Percentiles rank a stretch among this genome's conserved stretches.
These are phyloP conservation scores for Carex myosuroides DNA, from an alignment of 176 grass and related monocot genomes.

Conservation along the genomic window DNA sequence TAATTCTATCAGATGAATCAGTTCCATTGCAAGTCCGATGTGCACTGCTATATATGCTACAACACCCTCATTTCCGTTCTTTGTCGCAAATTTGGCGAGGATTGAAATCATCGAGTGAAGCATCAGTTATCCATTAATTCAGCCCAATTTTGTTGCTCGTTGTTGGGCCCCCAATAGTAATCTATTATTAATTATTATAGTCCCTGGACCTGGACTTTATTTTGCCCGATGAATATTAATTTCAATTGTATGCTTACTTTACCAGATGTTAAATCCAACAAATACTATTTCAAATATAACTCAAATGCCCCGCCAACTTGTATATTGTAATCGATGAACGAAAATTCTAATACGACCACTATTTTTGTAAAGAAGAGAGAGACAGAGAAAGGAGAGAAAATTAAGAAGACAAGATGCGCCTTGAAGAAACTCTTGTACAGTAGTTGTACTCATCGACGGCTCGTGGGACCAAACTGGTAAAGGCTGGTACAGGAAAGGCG, in stretches of 20 bases:
- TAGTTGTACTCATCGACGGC: no score
- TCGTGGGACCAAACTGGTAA: no score
- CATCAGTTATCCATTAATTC: neutral
- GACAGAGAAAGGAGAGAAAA: neutral
- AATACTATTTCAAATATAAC: neutral
- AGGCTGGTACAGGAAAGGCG: no score
- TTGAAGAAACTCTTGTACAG: no score
- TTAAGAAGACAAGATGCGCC: neutral
- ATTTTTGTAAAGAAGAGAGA: neutral
- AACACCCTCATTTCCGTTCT: no score
- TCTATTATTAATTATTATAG: neutral
- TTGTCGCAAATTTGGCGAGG: no score
- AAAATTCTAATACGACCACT: neutral
- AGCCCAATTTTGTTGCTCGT: neutral
- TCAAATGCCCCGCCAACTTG: neutral
- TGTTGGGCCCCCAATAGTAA: neutral
- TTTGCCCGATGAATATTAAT: neutral
- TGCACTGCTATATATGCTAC: no score
- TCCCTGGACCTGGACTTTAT: neutral
- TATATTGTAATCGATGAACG: neutral
- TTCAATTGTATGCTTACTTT: neutral
- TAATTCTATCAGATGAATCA: no score
- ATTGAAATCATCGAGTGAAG: neutral
- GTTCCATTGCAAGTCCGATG: no score
- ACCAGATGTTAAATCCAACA: neutral